Base-by-base conservation (phyloP, 352 stramenopile genomes). In the Blastocystis sp. region DNA sequence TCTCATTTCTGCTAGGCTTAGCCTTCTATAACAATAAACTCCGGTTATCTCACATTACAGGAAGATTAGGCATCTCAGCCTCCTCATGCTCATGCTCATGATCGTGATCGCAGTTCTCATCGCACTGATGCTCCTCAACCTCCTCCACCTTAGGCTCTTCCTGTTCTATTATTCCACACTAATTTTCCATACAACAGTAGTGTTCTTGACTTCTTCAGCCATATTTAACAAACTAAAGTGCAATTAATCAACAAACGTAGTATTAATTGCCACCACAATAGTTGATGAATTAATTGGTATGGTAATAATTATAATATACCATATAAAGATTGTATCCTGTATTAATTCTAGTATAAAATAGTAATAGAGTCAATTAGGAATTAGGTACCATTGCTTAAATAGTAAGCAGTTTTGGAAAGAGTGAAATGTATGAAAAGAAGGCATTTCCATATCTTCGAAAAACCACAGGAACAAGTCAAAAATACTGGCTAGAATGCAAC, bases 1-100 rank as follows among this genome's bases (percentile, higher is more conserved):
- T 84, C 58, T 84, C 73, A 33, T 84, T 84, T 73, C 37, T 84
- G n/a, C 73, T 40, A 6, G 35, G 22, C 58, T 84, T 84, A 48
- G 64, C 30, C 64, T 77, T 77, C 33, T 51, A 56, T 11, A 42
- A 35, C 64, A 5, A 19, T 51, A 24, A 77, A 24, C 27, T 3
- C 19, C 19, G 40, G 6, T 22, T 17, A 40, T 48, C 24, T 68
- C 27, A 5, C n/a, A 3, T 9, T 64, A 80, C 54, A 51, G 69
- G 54, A 1, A 59, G n/a, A 57, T 3, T 15, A 24, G 69, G 69
- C 44, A 80, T 64, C 4, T 3, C 24, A 30, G 42, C 35, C 22
- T 80, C 54, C 48, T 77, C 66, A 42, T 77, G 35, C 22, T 77
- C 30, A 24, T 59, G 54, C 48, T 80, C 48, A 7, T 66, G 27